Base-by-base conservation (phyloP, 1,284 basidiomycete genomes). In the Trichosporon ovoides region DNA sequence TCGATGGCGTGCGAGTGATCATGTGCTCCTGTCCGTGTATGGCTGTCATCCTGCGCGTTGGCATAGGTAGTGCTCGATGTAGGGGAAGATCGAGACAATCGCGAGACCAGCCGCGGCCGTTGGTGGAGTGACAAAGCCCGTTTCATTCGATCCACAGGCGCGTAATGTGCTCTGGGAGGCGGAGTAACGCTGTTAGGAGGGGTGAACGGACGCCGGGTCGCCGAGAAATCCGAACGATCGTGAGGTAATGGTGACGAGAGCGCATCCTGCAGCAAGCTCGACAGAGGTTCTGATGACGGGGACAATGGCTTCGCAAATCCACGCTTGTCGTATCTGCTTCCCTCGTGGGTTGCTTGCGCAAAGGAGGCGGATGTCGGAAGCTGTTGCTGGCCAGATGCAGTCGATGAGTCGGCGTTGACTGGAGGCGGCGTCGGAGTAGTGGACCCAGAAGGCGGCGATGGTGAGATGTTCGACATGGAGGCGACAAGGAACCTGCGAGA, bases 291-390 rank as follows among this genome's bases (percentile, higher is more conserved):
- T 3, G 43, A 48, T 16, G 43, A n/a, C 22, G 43, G 43, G 9
- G 43, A n/a, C 24, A 48, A 19, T 7, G 43, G 43, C 24, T 48
- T 48, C 6, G 43, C 43, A n/a, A 48, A n/a, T 10, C 28, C 43
- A 3, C 22, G 24, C 24, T 48, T 38, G 9, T 31, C 28, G 28
- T 9, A 5, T 10, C 18, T 53, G 51, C 87, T 85, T 68, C 88
- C 85, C 9, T 48, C 43, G 11, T n/a, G 7, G 2, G 43, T 28
- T 24, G 43, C 13, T 9, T 24, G 43, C 24, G 22, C 22, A 16
- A 22, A 28, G 7, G 43, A 48, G 16, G 22, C 24, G 7, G 24
- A n/a, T 0, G 22, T n/a, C 22, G 28, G 28, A 31, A 9, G 28
- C 28, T 31, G 5, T 5, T 18, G 19, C 37, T 18, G 37, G 37